Evolutionary conservation across 345 rosid genomes (phyloP).

Genomic region (Geranium brycei): DNA sequence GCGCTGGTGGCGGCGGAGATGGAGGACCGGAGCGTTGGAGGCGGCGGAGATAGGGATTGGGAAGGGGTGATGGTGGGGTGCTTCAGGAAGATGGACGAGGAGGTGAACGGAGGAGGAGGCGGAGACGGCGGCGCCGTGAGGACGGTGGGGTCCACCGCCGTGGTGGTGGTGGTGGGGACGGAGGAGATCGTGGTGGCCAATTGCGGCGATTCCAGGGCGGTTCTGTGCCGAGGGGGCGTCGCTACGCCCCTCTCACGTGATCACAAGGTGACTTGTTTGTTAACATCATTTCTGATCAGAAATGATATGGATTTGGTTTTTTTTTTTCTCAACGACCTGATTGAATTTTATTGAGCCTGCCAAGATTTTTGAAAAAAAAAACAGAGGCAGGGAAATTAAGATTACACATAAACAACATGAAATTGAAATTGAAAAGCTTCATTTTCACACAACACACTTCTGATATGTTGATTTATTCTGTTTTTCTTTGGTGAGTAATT

Average conservation of each 20-base stretch:
- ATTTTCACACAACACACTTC: too few relatives aligned
- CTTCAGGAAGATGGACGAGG: slow-evolving; percentile 30
- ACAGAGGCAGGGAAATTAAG: too few relatives aligned
- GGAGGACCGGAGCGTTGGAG: slow-evolving; percentile 7
- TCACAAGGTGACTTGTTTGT: slow-evolving; percentile 16
- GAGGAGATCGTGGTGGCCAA: slow-evolving; percentile 29
- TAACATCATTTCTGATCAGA: too few relatives aligned
- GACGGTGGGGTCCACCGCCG: too few relatives aligned
- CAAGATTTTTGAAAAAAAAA: too few relatives aligned
- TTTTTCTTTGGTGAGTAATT: too few relatives aligned
- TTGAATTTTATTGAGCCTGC: too few relatives aligned
- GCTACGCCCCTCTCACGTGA: slow-evolving; percentile 21
- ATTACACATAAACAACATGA: too few relatives aligned
- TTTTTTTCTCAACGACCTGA: too few relatives aligned
- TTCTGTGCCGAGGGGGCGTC: slow-evolving; percentile 17
- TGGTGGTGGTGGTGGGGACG: slow-evolving; percentile 9
- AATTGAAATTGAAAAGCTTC: too few relatives aligned
- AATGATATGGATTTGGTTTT: too few relatives aligned
- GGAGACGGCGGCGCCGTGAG: background rate
- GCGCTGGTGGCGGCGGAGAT: slow-evolving; percentile 21
- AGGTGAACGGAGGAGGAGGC: slow-evolving; percentile 10
- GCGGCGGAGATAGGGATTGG: slow-evolving; percentile 13
- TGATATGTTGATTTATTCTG: too few relatives aligned
- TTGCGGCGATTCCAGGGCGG: slow-evolving; percentile 33
- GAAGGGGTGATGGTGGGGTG: slow-evolving; percentile 21